Base-by-base conservation (phyloP, 495 filamentous ascomycete genomes). In the Tuber borchii region DNA sequence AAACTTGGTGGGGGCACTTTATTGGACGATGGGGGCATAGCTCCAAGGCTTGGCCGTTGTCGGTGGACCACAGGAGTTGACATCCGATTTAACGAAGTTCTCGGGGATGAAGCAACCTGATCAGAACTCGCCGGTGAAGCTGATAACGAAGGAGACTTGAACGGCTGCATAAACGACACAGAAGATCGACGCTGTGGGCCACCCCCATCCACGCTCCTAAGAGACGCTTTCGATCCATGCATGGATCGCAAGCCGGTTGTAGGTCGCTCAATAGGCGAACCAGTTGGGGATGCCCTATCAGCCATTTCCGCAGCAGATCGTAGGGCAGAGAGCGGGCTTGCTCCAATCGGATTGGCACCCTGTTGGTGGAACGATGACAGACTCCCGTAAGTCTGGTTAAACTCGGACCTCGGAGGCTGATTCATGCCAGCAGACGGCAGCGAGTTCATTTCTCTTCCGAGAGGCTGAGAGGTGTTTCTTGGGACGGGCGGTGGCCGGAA, bases 141-240 rank as follows among this genome's bases (percentile, higher is more conserved):
- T 22, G 94, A 96, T 26, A 99, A 87, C 31, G 95, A 94, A 14
- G 94, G 93, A 10, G 94, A 93, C 85, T 98, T 99, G 85, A 99
- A 99, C 1, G 95, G 91, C 56, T 83, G 81, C 82, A 94, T 92
- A 82, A 97, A 97, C 2, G 94, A 97, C 22, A 97, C 88, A 0
- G 94, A 98, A 16, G 93, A 89, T n/a, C 94, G 90, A 77, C 92
- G 87, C 70, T 88, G 85, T 40, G 88, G 84, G 76, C 80, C 90
- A 80, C 84, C 86, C 72, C 74, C 86, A 31, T 79, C 78, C 72
- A 79, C 73, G 37, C 78, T 80, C 72, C 74, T 80, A 20, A 89
- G 84, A 72, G 89, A 90, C 71, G 90, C 87, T 71, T 90, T 89
- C 37, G 90, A 90, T 37, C 86, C 85, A 73, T 90, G 87, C 22